Conservation (phyloP, 176 grass and related monocot genomes). For the Tillandsia leiboldiana region DNA sequence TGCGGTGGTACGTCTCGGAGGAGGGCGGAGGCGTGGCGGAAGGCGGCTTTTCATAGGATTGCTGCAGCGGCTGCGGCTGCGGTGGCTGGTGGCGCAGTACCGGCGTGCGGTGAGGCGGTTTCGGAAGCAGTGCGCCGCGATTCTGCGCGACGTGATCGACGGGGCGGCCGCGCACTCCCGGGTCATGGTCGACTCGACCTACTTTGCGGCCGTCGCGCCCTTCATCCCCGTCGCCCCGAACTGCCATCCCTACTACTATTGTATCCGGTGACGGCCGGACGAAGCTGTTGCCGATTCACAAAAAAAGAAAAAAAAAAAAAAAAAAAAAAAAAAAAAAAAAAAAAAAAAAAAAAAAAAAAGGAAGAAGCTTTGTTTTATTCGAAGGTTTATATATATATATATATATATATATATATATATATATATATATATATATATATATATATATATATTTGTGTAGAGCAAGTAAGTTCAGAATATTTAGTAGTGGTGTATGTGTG, state of each 20-base stretch:
- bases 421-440: no score
- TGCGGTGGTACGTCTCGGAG: conserved; percentile 7
- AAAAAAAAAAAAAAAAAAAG: background rate
- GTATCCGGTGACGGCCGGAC: background rate
- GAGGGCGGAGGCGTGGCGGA: conserved; percentile 5
- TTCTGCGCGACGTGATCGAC: conserved; percentile 8
- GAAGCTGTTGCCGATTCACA: background rate
- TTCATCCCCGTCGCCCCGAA: conserved; percentile 2
- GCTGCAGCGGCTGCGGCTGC: conserved; percentile 1
- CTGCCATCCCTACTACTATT: background rate
- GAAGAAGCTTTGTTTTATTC: no score
- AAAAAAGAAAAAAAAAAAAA: background rate
- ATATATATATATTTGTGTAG: no score
- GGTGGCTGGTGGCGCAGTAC: conserved; percentile 18
- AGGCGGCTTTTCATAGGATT: conserved; percentile 8
- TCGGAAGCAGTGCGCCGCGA: background rate
- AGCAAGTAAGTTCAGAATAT: no score
- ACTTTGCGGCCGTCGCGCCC: conserved; percentile 7
- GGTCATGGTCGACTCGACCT: conserved; percentile 3
- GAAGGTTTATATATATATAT: no score
- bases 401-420: no score
- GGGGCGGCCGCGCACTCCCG: conserved; percentile 8
- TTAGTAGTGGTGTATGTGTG: no score
- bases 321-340: background rate
- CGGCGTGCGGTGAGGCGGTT: conserved; percentile 8